A percentile compares a stretch with the other conserved stretches of the same genome.
phyloP scores from a whole-genome alignment of 805 yeast species.

The Lipomyces anomalus region DNA sequence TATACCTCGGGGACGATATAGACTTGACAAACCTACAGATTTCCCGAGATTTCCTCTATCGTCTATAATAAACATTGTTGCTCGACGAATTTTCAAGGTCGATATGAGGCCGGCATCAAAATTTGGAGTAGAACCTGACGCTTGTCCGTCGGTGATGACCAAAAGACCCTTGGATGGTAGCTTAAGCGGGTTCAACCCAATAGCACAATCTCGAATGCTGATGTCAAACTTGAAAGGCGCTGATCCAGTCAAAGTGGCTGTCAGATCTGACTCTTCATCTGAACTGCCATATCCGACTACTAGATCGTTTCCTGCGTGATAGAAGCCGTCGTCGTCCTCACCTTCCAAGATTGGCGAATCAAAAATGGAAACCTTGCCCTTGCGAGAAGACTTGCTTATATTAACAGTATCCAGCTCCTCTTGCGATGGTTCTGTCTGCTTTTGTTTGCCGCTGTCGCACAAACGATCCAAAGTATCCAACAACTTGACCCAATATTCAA shows the following conservation, averaged over 20 bases:
- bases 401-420: too few species aligned
- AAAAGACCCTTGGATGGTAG: constrained; percentile 50
- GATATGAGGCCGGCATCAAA: constrained; percentile 29
- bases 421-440: too few species aligned
- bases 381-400: too few species aligned
- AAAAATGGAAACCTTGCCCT: too few species aligned
- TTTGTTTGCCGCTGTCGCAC: too few species aligned
- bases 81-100: constrained; percentile 46
- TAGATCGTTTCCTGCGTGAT: too few species aligned
- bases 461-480: too few species aligned
- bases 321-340: too few species aligned
- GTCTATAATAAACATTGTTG: constrained; percentile 57
- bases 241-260: constrained; percentile 11
- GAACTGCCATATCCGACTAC: too few species aligned
- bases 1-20: constrained; percentile 26
- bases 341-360: too few species aligned
- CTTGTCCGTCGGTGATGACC: constrained; percentile 48
- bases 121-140: constrained; percentile 42
- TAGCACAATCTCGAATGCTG: constrained; percentile 46
- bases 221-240: constrained; percentile 22
- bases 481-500: constrained; percentile 57
- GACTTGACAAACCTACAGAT: constrained; percentile 22
- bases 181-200: constrained; percentile 62
- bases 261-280: too few species aligned
- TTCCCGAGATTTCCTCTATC: constrained; percentile 41